Evolutionary conservation across 2,329 filamentous ascomycete species (phyloP).

Genomic region (Phialophora macrospora): DNA sequence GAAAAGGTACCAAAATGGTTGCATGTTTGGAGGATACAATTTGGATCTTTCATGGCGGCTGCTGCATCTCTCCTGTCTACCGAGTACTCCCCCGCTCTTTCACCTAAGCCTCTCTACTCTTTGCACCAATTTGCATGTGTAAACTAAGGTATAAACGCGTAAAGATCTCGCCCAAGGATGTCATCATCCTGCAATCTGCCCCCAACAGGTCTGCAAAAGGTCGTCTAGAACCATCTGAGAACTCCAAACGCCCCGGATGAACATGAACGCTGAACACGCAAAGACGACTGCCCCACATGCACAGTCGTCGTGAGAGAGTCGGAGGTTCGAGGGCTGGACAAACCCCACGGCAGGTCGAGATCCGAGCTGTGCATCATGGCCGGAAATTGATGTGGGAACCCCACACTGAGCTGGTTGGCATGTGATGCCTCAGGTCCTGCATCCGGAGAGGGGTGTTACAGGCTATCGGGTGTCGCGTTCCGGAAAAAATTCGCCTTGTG

Average conservation of each 20-base stretch:
- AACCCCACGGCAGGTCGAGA: constrained; percentile 3
- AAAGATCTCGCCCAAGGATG: background rate
- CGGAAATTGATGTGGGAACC: background rate
- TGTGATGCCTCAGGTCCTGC: background rate
- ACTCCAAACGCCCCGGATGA: background rate
- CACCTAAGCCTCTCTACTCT: background rate
- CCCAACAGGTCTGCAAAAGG: background rate
- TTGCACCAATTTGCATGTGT: background rate
- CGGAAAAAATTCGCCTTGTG: constrained; percentile 1
- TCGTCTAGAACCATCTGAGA: background rate
- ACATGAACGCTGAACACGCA: background rate
- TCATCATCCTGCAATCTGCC: background rate
- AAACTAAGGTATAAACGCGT: background rate
- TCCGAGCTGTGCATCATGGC: background rate
- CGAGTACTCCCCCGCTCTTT: background rate
- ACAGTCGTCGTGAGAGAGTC: background rate
- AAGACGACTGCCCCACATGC: background rate
- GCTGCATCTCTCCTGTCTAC: background rate
- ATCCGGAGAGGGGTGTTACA: background rate
- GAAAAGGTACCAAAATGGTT: too few relatives aligned
- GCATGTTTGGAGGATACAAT: too few relatives aligned
- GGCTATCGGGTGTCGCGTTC: background rate
- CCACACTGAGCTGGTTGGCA: background rate
- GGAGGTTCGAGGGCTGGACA: background rate
- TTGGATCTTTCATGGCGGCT: background rate